Evolutionary conservation across 2,329 filamentous ascomycete genomes (phyloP), one percentile per base, ranked within the genome.

Genomic region (Fonsecaea pedrosoi): DNA sequence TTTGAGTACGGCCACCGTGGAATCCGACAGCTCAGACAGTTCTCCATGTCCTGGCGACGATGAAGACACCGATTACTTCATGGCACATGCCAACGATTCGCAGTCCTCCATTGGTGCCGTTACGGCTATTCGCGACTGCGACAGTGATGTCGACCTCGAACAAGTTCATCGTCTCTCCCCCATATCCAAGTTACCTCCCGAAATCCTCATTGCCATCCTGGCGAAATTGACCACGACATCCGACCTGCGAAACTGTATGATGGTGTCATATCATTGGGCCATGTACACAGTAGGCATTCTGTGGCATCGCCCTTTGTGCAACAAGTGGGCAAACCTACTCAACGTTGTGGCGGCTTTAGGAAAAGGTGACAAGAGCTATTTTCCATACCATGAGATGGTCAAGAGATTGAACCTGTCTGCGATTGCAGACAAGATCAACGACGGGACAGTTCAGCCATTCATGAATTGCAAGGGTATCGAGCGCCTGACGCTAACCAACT

Each of bases 201-300:
- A 99, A 83, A 91, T 99, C 69, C 88, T 98, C 76, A 97, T 99
- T 75, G 87, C 89, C 79, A 90, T 98, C 75, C 97, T 99, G 79
- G 85, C 91, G 40, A 95, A 93, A 78, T 86, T 99, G 65, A 89
- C 84, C 74, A 87, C 86, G 12, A 86, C 93, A 1, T 82, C 84
- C 54, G 94, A 99, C 75, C 85, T 97, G 73, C 86, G 92, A 72
- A 90, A 89, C 79, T 96, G 92, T 79, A 94, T 98, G 91, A 84
- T 95, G 71, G 94, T 97, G n/a, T 97, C 90, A 75, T 94, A 93
- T 79, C 88, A 90, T 69, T 99, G 95, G 95, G 91, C 95, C 34
- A 85, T 90, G 70, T 97, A 97, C 76, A 90, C 91, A 60, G 95
- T 98, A 72, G 94, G 95, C 70, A 86, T 97, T 71, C 85, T 99